Percentiles rank a stretch among this genome's conserved stretches.
These are phyloP conservation scores for Globisporangium paddicum DNA, from an alignment of 352 stramenopile species.

Conservation along the genomic window DNA sequence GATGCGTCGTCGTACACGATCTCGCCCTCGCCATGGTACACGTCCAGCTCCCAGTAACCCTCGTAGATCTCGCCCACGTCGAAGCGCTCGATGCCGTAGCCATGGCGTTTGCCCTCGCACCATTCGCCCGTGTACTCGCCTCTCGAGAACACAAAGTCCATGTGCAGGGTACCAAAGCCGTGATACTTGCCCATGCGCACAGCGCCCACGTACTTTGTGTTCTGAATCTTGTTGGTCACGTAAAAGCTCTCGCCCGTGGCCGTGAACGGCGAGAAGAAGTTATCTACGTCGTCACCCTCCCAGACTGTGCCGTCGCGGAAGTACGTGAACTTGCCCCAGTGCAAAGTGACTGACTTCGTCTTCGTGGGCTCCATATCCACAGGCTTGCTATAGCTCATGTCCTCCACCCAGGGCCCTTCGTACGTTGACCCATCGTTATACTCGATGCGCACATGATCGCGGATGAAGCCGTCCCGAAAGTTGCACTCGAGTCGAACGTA, in stretches of 20 bases:
- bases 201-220: constrained; percentile 49
- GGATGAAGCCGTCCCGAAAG: constrained; percentile 64
- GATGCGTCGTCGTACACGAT: constrained; percentile 65
- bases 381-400: constrained; percentile 43
- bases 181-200: constrained; percentile 61
- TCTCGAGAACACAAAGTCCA: constrained; percentile 48
- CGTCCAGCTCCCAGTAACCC: constrained; percentile 65
- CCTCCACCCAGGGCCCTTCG: constrained; percentile 77
- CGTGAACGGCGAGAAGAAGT: constrained; percentile 76
- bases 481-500: constrained; percentile 71
- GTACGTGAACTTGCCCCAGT: constrained; percentile 78
- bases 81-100: constrained; percentile 79
- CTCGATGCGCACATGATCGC: constrained; percentile 59
- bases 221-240: constrained; percentile 38
- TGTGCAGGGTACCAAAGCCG: constrained; percentile 62
- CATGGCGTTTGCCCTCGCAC: constrained; percentile 69
- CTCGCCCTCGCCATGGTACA: constrained; percentile 65
- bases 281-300: constrained; percentile 74
- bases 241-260: constrained; percentile 53
- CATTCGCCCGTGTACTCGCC: constrained; percentile 84
- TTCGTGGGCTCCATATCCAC: constrained; percentile 46
- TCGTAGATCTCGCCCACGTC: constrained; percentile 74
- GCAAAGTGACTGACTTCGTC: constrained; percentile 20
- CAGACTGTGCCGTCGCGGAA: constrained; percentile 58
- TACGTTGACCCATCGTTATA: constrained; percentile 79